Evolutionary conservation across 2,329 filamentous ascomycete species (phyloP), one percentile per base, ranked within the genome.

Genomic region (Ophiostoma australiae): DNA sequence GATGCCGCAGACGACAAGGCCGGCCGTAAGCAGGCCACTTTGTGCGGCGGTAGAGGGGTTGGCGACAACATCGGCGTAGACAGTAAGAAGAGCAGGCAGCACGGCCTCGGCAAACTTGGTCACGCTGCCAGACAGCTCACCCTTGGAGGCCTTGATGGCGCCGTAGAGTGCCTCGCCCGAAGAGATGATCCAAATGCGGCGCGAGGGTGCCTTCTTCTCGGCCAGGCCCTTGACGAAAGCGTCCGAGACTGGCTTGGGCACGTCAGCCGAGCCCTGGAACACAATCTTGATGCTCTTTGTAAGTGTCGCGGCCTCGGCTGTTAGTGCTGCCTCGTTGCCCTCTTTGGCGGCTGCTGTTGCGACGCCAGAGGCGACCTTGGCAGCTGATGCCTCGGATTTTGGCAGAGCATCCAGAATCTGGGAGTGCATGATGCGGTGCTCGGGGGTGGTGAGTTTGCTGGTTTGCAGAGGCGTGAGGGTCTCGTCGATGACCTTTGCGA

Each of bases 1-100:
- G 17, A 97, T 80, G 31, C 90, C 87, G 48, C 87, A 85, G 67
- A 91, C 85, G 70, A 95, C 88, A 78, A 92, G 93, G 58, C 91
- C 93, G 44, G 89, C 89, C 17, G 91, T 89, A 70, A 96, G 86
- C n/a, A 94, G 84, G 13, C 94, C 94, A 76, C 84, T 94, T 78
- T 97, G 94, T 1, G 90, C 88, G 33, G 94, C 90, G 52, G 90
- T 85, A 4, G 93, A 80, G 2, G 94, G 89, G 79, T 97, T 98
- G 33, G 90, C 84, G 63, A 87, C 82, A 20, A 93, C 89, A 75
- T 98, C 95, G 70, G 88, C 87, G 83, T 93, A 95, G 3, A 88
- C 87, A 66, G 92, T 87, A 41, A 90, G 77, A 33, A 95, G 78
- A 63, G 85, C 84, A 10, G 84, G 81, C 3, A 85, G 77, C 20